These are phyloP conservation scores for Paraphoma sp. DNA, from an alignment of 2,329 filamentous ascomycete genomes.

Conservation along the genomic window DNA sequence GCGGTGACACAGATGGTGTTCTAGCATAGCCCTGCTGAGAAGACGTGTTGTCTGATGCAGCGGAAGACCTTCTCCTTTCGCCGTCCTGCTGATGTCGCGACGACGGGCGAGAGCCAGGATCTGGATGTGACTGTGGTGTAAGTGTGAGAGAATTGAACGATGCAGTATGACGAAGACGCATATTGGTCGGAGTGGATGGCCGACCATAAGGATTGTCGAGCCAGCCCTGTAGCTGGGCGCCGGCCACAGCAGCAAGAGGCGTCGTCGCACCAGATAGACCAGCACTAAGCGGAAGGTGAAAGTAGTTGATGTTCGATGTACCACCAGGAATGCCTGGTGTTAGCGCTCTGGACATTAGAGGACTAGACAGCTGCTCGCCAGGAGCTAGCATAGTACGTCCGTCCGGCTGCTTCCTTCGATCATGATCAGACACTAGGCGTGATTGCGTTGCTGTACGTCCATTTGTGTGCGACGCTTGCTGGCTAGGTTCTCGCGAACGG, in stretches of 20 bases:
- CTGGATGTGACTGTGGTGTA: slow-evolving; percentile 54
- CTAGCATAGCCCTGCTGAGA: slow-evolving; percentile 37
- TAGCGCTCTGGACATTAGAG: slow-evolving; percentile 53
- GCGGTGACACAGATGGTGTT: slow-evolving; percentile 48
- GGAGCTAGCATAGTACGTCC: slow-evolving; percentile 38
- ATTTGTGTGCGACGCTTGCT: slow-evolving; percentile 20
- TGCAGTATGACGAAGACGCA: slow-evolving; percentile 45
- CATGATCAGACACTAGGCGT: slow-evolving; percentile 30
- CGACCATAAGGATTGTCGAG: slow-evolving; percentile 43
- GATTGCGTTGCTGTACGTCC: slow-evolving; percentile 22
- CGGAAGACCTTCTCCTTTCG: slow-evolving; percentile 33
- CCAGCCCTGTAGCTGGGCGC: slow-evolving; percentile 68
- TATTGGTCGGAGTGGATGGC: slow-evolving; percentile 42
- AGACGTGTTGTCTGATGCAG: slow-evolving; percentile 31
- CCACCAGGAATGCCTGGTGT: slow-evolving; percentile 70
- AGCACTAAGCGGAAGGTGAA: slow-evolving; percentile 76
- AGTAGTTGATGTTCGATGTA: slow-evolving; percentile 80
- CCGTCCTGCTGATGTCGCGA: slow-evolving; percentile 50
- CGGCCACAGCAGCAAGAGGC: slow-evolving; percentile 79
- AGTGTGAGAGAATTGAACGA: slow-evolving; percentile 55
- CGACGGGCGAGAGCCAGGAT: slow-evolving; percentile 53
- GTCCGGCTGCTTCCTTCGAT: slow-evolving; percentile 33
- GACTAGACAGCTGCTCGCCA: slow-evolving; percentile 45
- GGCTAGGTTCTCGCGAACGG: slow-evolving; percentile 29
- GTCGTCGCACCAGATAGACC: slow-evolving; percentile 79